Percentiles rank a stretch among this genome's conserved stretches.
phyloP scores from a whole-genome alignment of 257 asterid genomes.

The Thymus mandschuricus region DNA sequence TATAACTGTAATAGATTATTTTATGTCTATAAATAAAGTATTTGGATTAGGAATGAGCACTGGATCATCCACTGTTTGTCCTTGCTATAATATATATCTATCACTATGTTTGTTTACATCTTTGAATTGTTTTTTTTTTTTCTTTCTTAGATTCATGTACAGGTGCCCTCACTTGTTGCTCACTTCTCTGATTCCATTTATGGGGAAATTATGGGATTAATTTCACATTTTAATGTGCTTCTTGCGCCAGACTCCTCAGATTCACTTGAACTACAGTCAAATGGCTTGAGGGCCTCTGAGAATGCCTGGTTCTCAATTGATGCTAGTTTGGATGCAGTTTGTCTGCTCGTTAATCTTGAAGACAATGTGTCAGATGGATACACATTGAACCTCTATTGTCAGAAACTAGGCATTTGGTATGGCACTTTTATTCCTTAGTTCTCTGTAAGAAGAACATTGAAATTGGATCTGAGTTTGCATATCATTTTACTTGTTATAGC shows the following conservation, averaged over 20 bases:
- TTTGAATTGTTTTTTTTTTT: conserved; percentile 34
- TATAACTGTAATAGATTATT: not conserved
- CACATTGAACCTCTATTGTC: conserved; percentile 50
- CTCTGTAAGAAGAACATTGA: not conserved
- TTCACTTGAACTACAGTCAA: conserved; percentile 41
- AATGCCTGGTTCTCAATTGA: conserved; percentile 59
- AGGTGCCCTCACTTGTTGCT: conserved; percentile 60
- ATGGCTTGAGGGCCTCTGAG: conserved; percentile 37
- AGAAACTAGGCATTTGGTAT: conserved; percentile 66
- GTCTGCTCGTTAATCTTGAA: conserved; percentile 68
- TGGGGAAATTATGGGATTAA: conserved; percentile 54
- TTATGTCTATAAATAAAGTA: not conserved
- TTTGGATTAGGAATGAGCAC: not conserved
- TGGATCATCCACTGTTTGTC: not conserved
- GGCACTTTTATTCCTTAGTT: conserved; percentile 34
- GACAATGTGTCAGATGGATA: conserved; percentile 57
- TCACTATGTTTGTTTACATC: not conserved
- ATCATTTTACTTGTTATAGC: conserved; percentile 25
- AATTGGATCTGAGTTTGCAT: conserved; percentile 8
- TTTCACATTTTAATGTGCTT: conserved; percentile 45
- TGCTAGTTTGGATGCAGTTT: conserved; percentile 53
- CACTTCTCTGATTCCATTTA: conserved; percentile 70
- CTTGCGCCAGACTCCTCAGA: conserved; percentile 46
- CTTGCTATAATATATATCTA: not conserved
- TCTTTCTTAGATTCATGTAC: conserved; percentile 60